A percentile compares a stretch with the other conserved stretches of the same genome.
phyloP scores from a whole-genome alignment of 331 rosid species.

The Ulmus americana region DNA sequence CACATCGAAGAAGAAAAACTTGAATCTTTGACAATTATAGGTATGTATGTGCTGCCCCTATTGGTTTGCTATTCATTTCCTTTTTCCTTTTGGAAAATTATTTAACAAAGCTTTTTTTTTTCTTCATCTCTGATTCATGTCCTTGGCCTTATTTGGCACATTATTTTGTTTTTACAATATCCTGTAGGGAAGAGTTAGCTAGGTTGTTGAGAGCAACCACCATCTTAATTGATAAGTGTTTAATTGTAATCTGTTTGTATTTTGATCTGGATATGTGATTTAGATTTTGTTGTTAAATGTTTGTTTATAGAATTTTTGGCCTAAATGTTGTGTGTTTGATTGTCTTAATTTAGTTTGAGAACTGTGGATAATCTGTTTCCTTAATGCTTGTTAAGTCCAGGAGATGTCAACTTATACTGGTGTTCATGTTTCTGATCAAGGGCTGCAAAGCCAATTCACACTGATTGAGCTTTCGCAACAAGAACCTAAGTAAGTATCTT shows the following conservation, averaged over 20 bases:
- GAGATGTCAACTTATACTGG: no score
- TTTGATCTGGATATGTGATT: constrained; percentile 22
- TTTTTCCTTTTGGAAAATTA: not conserved
- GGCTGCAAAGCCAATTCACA: no score
- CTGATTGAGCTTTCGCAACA: no score
- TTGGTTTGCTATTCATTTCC: not conserved
- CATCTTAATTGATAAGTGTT: constrained; percentile 13
- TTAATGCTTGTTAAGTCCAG: no score
- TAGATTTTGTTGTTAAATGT: constrained; percentile 24
- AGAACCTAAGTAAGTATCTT: no score
- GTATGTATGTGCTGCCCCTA: not conserved
- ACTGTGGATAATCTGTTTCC: no score
- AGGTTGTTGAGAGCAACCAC: constrained; percentile 33
- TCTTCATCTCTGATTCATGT: no score
- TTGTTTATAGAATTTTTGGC: constrained; percentile 11
- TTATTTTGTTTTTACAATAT: constrained; percentile 26
- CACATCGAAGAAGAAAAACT: not conserved
- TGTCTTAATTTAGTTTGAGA: no score
- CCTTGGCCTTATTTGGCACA: not conserved
- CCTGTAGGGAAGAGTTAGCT: constrained; percentile 27
- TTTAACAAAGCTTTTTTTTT: not conserved
- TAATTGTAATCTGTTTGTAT: constrained; percentile 14
- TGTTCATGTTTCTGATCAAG: no score
- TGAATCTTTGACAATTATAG: constrained; percentile 4
- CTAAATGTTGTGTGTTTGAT: constrained; percentile 3